Evolutionary conservation across 192 early-diverging fungal species (phyloP).

Genomic region (Backusella liffmaniae): DNA sequence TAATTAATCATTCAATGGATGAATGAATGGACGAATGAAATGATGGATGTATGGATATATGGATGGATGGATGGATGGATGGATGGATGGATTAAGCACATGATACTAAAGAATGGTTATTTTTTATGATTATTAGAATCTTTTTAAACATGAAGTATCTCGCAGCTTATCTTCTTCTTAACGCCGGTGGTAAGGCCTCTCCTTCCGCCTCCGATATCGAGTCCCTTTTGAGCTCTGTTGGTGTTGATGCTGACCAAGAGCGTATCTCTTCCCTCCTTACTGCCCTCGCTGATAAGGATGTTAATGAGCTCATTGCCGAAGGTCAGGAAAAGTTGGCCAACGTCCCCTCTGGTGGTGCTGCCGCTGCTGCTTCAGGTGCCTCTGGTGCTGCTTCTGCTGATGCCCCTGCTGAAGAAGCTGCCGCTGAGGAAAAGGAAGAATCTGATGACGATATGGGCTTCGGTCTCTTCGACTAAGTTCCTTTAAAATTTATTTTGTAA

Average conservation of each 20-base stretch:
- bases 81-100: slow-evolving; percentile 19
- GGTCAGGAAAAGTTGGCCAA: slow-evolving; percentile 89
- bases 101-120: not conserved
- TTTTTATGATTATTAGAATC: slow-evolving; percentile 4
- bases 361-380: slow-evolving; percentile 60
- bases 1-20: not conserved
- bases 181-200: slow-evolving; percentile 81
- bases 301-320: slow-evolving; percentile 88
- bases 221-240: slow-evolving; percentile 85
- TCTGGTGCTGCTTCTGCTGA: slow-evolving; percentile 53
- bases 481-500: slow-evolving; percentile 6
- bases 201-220: slow-evolving; percentile 81
- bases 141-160: slow-evolving; percentile 84
- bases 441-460: slow-evolving; percentile 92
- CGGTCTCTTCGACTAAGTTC: slow-evolving; percentile 95
- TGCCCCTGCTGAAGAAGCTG: slow-evolving; percentile 61
- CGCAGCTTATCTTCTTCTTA: slow-evolving; percentile 97
- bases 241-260: slow-evolving; percentile 85
- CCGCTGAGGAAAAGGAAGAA: slow-evolving; percentile 91
- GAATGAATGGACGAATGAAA: not conserved
- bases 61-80: slow-evolving; percentile 10
- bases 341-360: slow-evolving; percentile 91
- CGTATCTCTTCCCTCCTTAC: slow-evolving; percentile 75
- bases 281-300: slow-evolving; percentile 86
- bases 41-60: not conserved